phyloP scores from a whole-genome alignment of 768 basidiomycete species.

The Piloderma croceum region DNA sequence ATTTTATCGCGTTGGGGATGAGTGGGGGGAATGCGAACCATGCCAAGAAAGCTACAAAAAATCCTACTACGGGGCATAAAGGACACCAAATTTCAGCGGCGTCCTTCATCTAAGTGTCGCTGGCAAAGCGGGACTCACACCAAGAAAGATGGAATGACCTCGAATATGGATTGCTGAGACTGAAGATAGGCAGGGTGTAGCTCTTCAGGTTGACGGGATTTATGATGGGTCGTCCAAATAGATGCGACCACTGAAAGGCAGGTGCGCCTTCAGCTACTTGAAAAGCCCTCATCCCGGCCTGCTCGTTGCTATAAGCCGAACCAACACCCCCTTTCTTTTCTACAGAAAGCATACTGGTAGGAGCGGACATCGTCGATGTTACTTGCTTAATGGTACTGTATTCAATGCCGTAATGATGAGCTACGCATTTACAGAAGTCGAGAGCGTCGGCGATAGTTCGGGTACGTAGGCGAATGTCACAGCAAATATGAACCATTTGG shows the following conservation, averaged over 20 bases:
- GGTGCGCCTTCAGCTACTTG: constrained; percentile 16
- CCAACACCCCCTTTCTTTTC: too few species aligned
- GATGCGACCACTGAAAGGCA: constrained; percentile 28
- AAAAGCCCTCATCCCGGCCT: too few species aligned
- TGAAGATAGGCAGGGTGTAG: constrained; percentile 47
- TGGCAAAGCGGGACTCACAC: constrained; percentile 13
- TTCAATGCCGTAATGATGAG: too few species aligned
- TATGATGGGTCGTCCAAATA: constrained; percentile 32
- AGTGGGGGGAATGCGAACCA: constrained; percentile 64
- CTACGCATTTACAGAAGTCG: too few species aligned
- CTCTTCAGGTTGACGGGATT: constrained; percentile 50
- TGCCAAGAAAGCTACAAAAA: constrained; percentile 45
- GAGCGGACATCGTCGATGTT: too few species aligned
- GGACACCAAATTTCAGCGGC: background rate
- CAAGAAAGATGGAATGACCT: constrained; percentile 45
- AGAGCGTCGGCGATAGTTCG: too few species aligned
- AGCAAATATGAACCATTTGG: too few species aligned
- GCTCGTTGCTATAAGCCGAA: too few species aligned
- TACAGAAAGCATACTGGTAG: too few species aligned
- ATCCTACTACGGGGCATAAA: constrained; percentile 35
- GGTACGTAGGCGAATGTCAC: too few species aligned
- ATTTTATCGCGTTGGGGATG: constrained; percentile 49
- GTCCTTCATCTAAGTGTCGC: too few species aligned
- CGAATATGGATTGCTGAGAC: constrained; percentile 41
- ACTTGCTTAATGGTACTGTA: too few species aligned